phyloP scores from a whole-genome alignment of 2,329 filamentous ascomycete genomes.

The Aspergillus glaucus region DNA sequence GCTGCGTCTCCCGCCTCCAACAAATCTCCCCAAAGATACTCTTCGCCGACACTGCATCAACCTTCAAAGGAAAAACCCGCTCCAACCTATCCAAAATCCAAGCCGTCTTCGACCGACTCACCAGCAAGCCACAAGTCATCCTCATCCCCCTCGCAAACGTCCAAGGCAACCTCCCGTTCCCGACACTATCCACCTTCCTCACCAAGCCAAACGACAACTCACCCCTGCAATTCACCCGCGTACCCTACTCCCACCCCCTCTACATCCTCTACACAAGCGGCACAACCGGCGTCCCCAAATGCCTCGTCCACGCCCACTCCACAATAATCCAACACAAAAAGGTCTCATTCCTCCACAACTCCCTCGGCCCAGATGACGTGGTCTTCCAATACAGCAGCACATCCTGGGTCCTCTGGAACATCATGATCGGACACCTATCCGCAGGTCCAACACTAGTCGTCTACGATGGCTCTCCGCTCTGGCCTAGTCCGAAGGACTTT shows the following conservation, averaged over 20 bases:
- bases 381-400: constrained; percentile 44
- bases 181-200: neutral
- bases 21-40: no score
- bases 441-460: constrained; percentile 37
- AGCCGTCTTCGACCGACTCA: no score
- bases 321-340: constrained; percentile 42
- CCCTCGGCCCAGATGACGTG: constrained; percentile 32
- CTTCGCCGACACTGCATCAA: no score
- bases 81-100: no score
- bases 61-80: no score
- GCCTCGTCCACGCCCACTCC: constrained; percentile 41
- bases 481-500: constrained; percentile 32
- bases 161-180: neutral
- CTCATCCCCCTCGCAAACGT: neutral
- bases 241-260: constrained; percentile 38
- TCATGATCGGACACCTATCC: constrained; percentile 39
- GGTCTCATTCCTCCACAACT: constrained; percentile 40
- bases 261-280: constrained; percentile 41
- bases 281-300: constrained; percentile 41
- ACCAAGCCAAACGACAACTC: constrained; percentile 14
- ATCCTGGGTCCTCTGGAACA: constrained; percentile 44
- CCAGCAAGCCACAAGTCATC: no score
- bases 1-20: no score
- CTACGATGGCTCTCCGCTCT: constrained; percentile 41
- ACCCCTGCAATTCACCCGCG: constrained; percentile 29